These are phyloP conservation scores for Croton setiger DNA, from an alignment of 441 rosid genomes.

Conservation along the genomic window DNA sequence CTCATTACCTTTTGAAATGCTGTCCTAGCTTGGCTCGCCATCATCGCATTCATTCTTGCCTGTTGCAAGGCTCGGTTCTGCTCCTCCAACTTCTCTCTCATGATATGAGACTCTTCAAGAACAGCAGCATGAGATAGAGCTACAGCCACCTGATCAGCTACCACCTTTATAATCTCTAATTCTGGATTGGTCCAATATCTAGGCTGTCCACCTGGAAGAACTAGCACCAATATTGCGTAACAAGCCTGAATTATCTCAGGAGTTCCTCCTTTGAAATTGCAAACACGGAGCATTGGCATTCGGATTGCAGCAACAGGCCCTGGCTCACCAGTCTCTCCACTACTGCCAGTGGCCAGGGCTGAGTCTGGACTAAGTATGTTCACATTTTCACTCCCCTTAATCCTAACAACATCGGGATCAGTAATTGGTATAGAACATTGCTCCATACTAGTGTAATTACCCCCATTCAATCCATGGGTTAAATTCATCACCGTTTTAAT, in stretches of 20 bases:
- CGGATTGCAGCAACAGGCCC: conserved; percentile 89
- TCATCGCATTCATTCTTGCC: conserved; percentile 69
- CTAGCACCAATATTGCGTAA: conserved; percentile 80
- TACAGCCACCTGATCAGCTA: conserved; percentile 96
- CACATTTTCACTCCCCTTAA: conserved; percentile 61
- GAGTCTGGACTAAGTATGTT: conserved; percentile 58
- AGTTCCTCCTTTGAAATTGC: conserved; percentile 86
- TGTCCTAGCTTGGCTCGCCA: conserved; percentile 83
- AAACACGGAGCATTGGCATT: conserved; percentile 92
- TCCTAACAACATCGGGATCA: conserved; percentile 65
- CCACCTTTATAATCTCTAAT: conserved; percentile 85
- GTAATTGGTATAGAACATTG: conserved; percentile 46
- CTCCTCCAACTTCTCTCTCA: conserved; percentile 85
- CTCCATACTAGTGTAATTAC: conserved; percentile 34
- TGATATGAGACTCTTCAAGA: conserved; percentile 90
- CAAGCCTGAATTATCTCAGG: conserved; percentile 66
- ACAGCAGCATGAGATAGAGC: conserved; percentile 96
- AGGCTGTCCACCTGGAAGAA: conserved; percentile 70
- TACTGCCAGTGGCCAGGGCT: conserved; percentile 55
- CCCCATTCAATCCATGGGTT: conserved; percentile 60
- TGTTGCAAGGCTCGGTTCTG: conserved; percentile 80
- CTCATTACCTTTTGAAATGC: conserved; percentile 87
- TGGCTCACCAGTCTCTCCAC: conserved; percentile 45
- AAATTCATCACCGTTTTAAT: conserved; percentile 59
- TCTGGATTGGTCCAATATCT: conserved; percentile 82